A percentile compares a stretch with the other conserved stretches of the same genome.
Evolutionary conservation across 2,329 filamentous ascomycete species (phyloP).

Genomic region (Elsinoe perseae): DNA sequence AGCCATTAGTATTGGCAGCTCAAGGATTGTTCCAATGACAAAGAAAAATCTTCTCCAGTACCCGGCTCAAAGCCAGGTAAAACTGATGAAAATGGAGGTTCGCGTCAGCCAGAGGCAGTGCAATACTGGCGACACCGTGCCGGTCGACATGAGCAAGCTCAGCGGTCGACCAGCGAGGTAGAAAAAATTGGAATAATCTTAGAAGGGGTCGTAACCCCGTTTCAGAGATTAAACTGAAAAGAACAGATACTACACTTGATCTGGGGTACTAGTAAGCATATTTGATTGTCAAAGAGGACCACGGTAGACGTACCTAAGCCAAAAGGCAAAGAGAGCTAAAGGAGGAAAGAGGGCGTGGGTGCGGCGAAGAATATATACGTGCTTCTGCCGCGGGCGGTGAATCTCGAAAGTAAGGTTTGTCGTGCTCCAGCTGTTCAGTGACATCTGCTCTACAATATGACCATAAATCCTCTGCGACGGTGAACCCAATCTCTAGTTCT

Average conservation of each 20-base stretch:
- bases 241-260: slow-evolving; percentile 18
- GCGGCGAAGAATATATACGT: neutral
- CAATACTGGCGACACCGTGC: slow-evolving; percentile 16
- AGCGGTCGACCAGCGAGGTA: slow-evolving; percentile 7
- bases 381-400: neutral
- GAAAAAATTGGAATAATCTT: slow-evolving; percentile 17
- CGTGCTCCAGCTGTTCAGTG: neutral
- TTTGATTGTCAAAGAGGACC: neutral
- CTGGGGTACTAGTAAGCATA: neutral
- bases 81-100: slow-evolving; percentile 14
- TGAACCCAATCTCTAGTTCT: no score
- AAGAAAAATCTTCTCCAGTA: slow-evolving; percentile 13
- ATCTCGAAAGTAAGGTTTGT: neutral
- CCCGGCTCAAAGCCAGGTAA: slow-evolving; percentile 7
- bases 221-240: slow-evolving; percentile 18
- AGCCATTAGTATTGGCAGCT: no score
- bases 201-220: slow-evolving; percentile 14
- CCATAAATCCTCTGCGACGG: no score
- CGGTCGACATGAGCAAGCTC: slow-evolving; percentile 13
- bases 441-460: no score
- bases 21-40: no score
- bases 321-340: slow-evolving; percentile 15
- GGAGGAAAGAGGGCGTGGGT: neutral
- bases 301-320: slow-evolving; percentile 1
- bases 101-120: slow-evolving; percentile 15